Base-by-base conservation (phyloP, 192 early-diverging fungal genomes). In the Backusella tuberculispora region DNA sequence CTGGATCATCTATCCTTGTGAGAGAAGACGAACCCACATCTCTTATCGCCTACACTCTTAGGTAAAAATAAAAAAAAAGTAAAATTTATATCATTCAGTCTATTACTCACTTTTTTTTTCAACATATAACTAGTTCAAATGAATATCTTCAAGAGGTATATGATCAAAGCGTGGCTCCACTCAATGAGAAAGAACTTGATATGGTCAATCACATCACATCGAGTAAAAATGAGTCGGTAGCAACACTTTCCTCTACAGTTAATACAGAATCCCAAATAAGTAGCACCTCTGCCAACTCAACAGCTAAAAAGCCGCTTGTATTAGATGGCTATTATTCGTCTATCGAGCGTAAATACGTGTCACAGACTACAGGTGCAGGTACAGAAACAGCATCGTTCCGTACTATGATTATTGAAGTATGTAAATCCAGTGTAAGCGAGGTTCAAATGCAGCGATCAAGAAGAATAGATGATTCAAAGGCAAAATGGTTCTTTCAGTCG, bases 21-120 rank as follows among this genome's bases (percentile, higher is more conserved):
- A 86, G 94, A 48, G 95, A 98, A 79, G 84, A 92, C 17, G 95
- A 98, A 69, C 94, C 93, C 12, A 94, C 90, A 76, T 96, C 95
- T 4, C 95, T 98, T 67, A 95, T 98, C 74, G 93, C 96, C 7
- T 94, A 90, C 65, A 91, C 96, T 6, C 81, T 98, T 43, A 87
- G 90, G 82, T 92, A 76, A 10, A 44, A 19, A 34, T 1, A 26
- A 44, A 15, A 48, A 91, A 76, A 10, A 44, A 19, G 19, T 1
- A 26, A 44, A 15, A 48, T 67, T 2, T 17, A 64, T 34, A 53
- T 71, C 4, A 71, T 71, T 6, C 46, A 15, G 2, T 71, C 9
- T 50, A n/a, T 60, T 34, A 12, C 29, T 34, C 29, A 34, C 29
- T 34, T 34, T 34, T 34, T 34, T 34, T 34, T 34, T 66, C 26